A percentile compares a stretch with the other conserved stretches of the same genome.
These are phyloP conservation scores for Fusarium veterinarium DNA, from an alignment of 2,329 filamentous ascomycete species.

Conservation along the genomic window DNA sequence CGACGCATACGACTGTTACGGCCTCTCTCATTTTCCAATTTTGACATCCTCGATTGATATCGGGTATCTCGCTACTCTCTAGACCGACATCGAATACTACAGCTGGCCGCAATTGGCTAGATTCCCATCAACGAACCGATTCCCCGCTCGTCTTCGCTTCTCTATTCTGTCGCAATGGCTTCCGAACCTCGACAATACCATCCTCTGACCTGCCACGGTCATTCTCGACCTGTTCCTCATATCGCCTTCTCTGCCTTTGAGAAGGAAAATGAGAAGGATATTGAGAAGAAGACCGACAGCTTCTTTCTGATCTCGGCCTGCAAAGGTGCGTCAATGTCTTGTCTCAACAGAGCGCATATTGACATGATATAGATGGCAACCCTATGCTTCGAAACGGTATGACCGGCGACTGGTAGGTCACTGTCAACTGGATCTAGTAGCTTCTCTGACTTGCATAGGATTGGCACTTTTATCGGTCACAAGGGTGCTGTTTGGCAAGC, in stretches of 20 bases:
- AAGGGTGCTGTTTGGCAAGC: conserved; percentile 99
- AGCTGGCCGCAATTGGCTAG: conserved; percentile 4
- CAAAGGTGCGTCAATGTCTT: conserved; percentile 70
- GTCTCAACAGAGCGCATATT: conserved; percentile 32
- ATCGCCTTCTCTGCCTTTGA: conserved; percentile 90
- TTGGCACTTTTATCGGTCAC: conserved; percentile 97
- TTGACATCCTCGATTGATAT: conserved; percentile 6
- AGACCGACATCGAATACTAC: conserved; percentile 9
- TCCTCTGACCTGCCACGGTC: conserved; percentile 92
- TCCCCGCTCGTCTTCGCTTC: conserved; percentile 1
- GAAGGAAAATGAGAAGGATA: conserved; percentile 76
- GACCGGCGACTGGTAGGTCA: conserved; percentile 86
- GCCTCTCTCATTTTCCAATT: conserved; percentile 27
- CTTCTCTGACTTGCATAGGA: conserved; percentile 66
- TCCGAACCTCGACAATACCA: conserved; percentile 71
- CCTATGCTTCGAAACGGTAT: conserved; percentile 97
- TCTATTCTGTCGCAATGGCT: conserved; percentile 47
- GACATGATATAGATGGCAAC: conserved; percentile 79
- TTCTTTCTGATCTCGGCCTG: conserved; percentile 95
- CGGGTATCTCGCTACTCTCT: conserved; percentile 1
- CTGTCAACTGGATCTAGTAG: background rate
- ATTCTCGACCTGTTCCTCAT: conserved; percentile 92
- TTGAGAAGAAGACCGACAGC: conserved; percentile 73
- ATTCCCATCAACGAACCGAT: background rate
- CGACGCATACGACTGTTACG: conserved; percentile 47